phyloP scores from a whole-genome alignment of 192 early-diverging fungal species.

The Obelidium mucronatum region DNA sequence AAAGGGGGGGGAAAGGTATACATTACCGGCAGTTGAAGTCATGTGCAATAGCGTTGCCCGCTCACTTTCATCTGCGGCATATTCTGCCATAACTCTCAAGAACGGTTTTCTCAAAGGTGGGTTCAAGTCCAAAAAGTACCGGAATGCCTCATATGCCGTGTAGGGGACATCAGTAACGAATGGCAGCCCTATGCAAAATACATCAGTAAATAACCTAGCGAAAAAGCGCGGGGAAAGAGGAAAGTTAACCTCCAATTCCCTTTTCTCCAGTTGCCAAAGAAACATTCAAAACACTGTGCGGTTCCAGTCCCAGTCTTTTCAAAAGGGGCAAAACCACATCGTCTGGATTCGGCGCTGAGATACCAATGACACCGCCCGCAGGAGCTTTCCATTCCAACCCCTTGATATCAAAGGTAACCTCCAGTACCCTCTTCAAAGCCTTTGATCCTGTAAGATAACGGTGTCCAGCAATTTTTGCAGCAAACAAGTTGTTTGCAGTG shows the following conservation, averaged over 20 bases:
- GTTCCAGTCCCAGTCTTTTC: conserved; percentile 59
- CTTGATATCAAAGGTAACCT: conserved; percentile 46
- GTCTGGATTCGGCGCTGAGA: conserved; percentile 86
- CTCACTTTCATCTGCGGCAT: conserved; percentile 72
- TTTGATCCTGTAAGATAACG: conserved; percentile 67
- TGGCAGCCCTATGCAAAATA: conserved; percentile 30
- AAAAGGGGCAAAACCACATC: conserved; percentile 72
- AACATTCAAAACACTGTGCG: conserved; percentile 50
- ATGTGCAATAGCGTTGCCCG: conserved; percentile 81
- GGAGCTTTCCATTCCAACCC: conserved; percentile 40
- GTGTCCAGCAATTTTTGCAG: conserved; percentile 59
- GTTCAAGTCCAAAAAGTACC: conserved; percentile 79
- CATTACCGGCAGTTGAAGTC: conserved; percentile 75
- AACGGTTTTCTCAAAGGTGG: conserved; percentile 79
- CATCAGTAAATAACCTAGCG: background rate
- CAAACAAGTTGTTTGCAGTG: conserved; percentile 1
- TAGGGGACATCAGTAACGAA: conserved; percentile 31
- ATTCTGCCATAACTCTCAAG: conserved; percentile 70
- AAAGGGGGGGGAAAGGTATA: background rate
- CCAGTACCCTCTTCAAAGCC: conserved; percentile 75
- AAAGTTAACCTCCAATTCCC: background rate
- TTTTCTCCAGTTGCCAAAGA: conserved; percentile 8
- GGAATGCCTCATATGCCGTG: conserved; percentile 68
- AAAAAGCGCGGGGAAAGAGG: conserved; percentile 1
- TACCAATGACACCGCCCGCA: conserved; percentile 87